These are phyloP conservation scores for Barnettozyma wickerhamii DNA, from an alignment of 805 yeast species.

Conservation along the genomic window DNA sequence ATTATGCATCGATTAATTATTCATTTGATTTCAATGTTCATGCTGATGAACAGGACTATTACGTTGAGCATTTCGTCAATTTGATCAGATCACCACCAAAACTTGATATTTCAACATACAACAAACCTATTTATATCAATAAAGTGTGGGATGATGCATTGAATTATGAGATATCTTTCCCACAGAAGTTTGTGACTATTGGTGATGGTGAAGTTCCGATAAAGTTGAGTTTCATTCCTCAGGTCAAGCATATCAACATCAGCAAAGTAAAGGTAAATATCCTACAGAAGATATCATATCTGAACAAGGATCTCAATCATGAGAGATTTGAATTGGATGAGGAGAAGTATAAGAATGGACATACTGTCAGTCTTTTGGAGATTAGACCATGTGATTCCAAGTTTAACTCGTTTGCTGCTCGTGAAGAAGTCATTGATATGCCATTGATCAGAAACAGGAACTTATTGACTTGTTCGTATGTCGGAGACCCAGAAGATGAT, in stretches of 20 bases:
- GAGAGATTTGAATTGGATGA: constrained; percentile 48
- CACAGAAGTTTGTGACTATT: constrained; percentile 61
- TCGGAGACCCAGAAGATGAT: constrained; percentile 28
- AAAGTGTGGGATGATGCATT: constrained; percentile 70
- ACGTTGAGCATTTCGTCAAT: constrained; percentile 31
- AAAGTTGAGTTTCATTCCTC: constrained; percentile 62
- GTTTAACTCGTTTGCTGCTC: constrained; percentile 37
- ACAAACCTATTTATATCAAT: constrained; percentile 74
- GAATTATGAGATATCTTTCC: constrained; percentile 67
- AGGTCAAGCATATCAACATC: constrained; percentile 55
- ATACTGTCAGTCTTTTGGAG: constrained; percentile 57
- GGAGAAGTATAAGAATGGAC: constrained; percentile 33
- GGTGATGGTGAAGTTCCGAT: constrained; percentile 52
- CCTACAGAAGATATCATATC: constrained; percentile 61
- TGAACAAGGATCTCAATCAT: constrained; percentile 42
- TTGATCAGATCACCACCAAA: constrained; percentile 39
- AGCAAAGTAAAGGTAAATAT: constrained; percentile 64
- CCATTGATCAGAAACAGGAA: constrained; percentile 56
- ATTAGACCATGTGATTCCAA: constrained; percentile 47
- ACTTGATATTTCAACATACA: constrained; percentile 35
- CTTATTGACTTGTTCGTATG: constrained; percentile 52
- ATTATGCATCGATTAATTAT: constrained; percentile 40
- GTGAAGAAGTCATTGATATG: constrained; percentile 51
- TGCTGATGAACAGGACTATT: constrained; percentile 6
- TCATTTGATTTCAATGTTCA: constrained; percentile 21